Evolutionary conservation across 2,329 filamentous ascomycete species (phyloP).

Genomic region (Didymella keratinophila): DNA sequence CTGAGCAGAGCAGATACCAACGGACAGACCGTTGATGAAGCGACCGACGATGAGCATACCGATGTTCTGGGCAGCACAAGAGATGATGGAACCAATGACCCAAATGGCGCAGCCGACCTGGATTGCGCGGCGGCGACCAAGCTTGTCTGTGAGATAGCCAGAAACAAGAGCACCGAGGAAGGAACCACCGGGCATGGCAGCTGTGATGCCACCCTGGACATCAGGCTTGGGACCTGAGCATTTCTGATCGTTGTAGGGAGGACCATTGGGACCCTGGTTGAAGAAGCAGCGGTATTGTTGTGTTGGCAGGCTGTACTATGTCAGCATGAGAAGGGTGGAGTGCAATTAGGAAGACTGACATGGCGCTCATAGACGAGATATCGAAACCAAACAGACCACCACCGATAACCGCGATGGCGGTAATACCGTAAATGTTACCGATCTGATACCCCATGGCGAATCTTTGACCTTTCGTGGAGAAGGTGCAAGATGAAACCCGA

Average conservation of each 20-base stretch:
- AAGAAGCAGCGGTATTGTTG: constrained; percentile 77
- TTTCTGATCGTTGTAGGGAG: constrained; percentile 41
- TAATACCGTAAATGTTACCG: constrained; percentile 66
- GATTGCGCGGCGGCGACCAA: constrained; percentile 63
- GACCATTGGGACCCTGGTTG: constrained; percentile 58
- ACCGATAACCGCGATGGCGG: constrained; percentile 67
- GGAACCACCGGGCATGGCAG: constrained; percentile 75
- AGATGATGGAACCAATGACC: constrained; percentile 68
- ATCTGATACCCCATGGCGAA: constrained; percentile 50
- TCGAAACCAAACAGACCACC: constrained; percentile 81
- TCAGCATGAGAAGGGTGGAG: background rate
- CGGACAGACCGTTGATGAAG: constrained; percentile 74
- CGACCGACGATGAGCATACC: constrained; percentile 76
- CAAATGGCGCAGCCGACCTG: constrained; percentile 62
- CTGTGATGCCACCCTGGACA: constrained; percentile 73
- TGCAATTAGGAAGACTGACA: constrained; percentile 32
- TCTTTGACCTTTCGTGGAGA: constrained; percentile 6
- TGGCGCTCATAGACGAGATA: constrained; percentile 74
- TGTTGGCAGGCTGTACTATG: constrained; percentile 62
- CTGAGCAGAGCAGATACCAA: constrained; percentile 76
- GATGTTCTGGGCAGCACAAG: constrained; percentile 70
- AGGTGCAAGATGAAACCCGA: background rate
- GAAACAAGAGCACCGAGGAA: constrained; percentile 70
- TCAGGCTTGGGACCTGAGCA: constrained; percentile 62
- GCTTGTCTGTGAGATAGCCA: constrained; percentile 65